Conservation (phyloP, 306 rosid genomes). For the Medicago lupulina region DNA sequence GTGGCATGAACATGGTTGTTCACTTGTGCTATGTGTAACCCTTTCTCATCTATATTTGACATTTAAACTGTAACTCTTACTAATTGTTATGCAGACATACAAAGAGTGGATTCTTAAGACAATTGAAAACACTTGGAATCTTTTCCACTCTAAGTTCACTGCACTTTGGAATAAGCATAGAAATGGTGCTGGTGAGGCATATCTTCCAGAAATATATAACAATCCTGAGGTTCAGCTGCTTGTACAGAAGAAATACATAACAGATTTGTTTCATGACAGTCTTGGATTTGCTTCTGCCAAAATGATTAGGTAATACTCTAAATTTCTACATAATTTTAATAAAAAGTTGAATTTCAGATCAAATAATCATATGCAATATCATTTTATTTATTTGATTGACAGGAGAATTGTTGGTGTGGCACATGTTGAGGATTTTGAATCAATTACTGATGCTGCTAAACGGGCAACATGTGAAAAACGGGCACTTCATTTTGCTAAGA, state of each 20-base stretch:
- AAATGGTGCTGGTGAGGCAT: constrained; percentile 82
- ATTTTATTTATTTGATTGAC: constrained; percentile 29
- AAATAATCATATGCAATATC: not conserved
- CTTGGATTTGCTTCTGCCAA: constrained; percentile 93
- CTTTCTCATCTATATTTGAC: not conserved
- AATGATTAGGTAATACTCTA: constrained; percentile 70
- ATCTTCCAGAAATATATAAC: constrained; percentile 77
- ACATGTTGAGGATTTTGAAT: constrained; percentile 90
- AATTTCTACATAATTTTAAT: not conserved
- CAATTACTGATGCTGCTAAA: constrained; percentile 64
- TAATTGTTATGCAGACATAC: constrained; percentile 54
- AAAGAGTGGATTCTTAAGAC: constrained; percentile 90
- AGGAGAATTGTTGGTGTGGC: constrained; percentile 96
- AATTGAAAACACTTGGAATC: constrained; percentile 78
- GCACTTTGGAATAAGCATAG: constrained; percentile 77
- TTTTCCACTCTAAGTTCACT: constrained; percentile 62
- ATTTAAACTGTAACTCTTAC: not conserved
- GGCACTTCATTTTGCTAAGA: constrained; percentile 75
- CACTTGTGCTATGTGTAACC: no score
- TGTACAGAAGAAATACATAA: constrained; percentile 66
- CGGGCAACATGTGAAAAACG: constrained; percentile 72
- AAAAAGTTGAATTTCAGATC: not conserved
- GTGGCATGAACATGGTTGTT: no score
- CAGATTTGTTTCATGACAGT: constrained; percentile 74
- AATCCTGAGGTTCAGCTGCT: constrained; percentile 64